Evolutionary conservation across 345 rosid species (phyloP), one percentile per base, ranked within the genome.

Genomic region (Euphorbia lathyris): DNA sequence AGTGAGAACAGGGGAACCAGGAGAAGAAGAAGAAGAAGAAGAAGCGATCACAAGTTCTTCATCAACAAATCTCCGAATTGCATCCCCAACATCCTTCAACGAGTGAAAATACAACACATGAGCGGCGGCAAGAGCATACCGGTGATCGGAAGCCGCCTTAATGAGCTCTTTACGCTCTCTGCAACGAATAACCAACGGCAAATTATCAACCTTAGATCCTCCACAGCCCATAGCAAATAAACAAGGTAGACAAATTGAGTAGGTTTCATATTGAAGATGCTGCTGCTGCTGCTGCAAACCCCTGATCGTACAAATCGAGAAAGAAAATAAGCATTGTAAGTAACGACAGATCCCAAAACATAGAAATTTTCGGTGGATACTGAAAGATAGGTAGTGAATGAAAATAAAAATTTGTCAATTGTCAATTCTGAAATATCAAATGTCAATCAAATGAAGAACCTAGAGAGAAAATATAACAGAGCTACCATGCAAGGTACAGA

Each of bases 41-140:
- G 85, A 70, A 26, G 79, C 91, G 19, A 83, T 60, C 26, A 89
- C 88, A 30, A 94, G 79, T 75, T 87, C 97, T 63, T 91, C 97
- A 64, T 91, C 97, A 38, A 89, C 96, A 59, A 94, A 93, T 48
- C 80, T 84, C 17, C 83, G 85, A 36, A 94, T 83, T 2, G 96
- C 92, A 26, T 89, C 90, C 4, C 98, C 97, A n/a, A 94, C 89
- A 58, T 82, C 84, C 17, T 73, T 70, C 45, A 94, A 84, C 0
- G 98, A 87, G 4, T 84, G 84, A 64, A 94, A 89, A 78, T 91
- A 94, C 30, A 83, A 59, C 42, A 87, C 85, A 51, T 94, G 98
- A n/a, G 98, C 88, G 13, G 92, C 95, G 42, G 98, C 96, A 58
- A 94, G 84, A 48, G 91, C 92, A 76, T 65, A 83, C 40, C 97